Base-by-base conservation (phyloP, 768 basidiomycete genomes). In the Podaxis rugospora region DNA sequence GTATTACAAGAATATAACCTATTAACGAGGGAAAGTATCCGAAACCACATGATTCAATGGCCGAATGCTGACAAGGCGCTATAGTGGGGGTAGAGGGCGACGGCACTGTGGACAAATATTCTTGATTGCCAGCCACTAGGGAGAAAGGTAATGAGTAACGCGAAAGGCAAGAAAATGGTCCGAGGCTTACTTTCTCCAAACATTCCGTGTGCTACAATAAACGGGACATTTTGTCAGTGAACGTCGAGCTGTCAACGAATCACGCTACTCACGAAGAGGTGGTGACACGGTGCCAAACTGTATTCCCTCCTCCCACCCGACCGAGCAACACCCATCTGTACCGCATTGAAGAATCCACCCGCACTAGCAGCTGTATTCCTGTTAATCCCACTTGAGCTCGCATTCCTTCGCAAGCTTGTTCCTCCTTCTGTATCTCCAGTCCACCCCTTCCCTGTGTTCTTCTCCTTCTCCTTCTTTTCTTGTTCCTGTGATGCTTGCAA, bases 91-190 rank as follows among this genome's bases (percentile, higher is more conserved):
- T 51, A 95, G 71, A 16, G 89, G 87, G 62, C 93, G 77, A 63
- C 93, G 88, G 73, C 93, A 94, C 62, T 93, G 87, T n/a, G 93
- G 93, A 68, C 93, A 95, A 42, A 95, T 93, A 64, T 92, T 94
- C 90, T 90, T 90, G 69, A 90, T 87, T 54, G 85, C 85, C 63
- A 90, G 80, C 90, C 90, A 91, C 83, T 85, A 7, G 64, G 9
- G 40, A 11, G 52, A 55, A 37, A 35, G 37, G 50, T 39, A 51
- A 58, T 73, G 10, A 70, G 55, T 52, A 60, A 59, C 4, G 27
- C 50, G 7, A 6, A 9, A 49, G 28, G 1, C 37, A 37, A 61
- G 16, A 49, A 39, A 47, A 61, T n/a, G 46, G 28, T 25, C 27
- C 5, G 51, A 51, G 16, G 73, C 79, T 63, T 68, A 86, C 86